Base-by-base conservation (phyloP, 352 stramenopile species). In the Pythium biforme region DNA sequence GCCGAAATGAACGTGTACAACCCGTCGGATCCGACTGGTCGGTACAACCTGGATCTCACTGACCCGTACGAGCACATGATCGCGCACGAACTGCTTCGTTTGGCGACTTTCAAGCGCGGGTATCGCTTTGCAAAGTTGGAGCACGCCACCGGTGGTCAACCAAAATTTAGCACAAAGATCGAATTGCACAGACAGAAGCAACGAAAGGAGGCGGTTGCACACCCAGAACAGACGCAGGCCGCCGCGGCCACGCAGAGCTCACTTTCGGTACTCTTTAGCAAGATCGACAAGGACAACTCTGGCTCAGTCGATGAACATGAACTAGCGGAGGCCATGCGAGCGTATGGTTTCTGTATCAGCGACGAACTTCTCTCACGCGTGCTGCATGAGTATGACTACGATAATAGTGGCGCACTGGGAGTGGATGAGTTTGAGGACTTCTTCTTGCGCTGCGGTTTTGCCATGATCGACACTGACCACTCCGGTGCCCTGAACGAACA, bases 1-100 rank as follows among this genome's bases (percentile, higher is more conserved):
- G 12, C 55, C 22, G 48, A 39, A 12, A n/a, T 81, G 37, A 70
- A 72, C n/a, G 59, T 82, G 19, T 94, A 92, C 60, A 86, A 92
- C 23, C 72, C 77, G 0, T 71, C 55, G 4, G 69, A 90, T 27
- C 81, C 81, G 15, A 75, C 67, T 1, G 83, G 84, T 4, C 66
- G 64, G 27, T 95, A 93, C 56, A 31, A 67, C 0, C 60, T 95
- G 0, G 74, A 90, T 31, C 57, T 93, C n/a, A 73, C 69, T 17
- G 79, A 89, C 29, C 74, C 86, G 5, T 95, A 91, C 62, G 83
- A 91, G 41, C 64, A 82, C 61, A 89, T 90, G 72, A 83, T 95
- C 19, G 79, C 81, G 0, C 75, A 84, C 23, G 79, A 90, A 26
- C 48, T 95, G 20, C 69, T 93, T 6, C 81, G 81, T 3, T 54